Evolutionary conservation across 768 basidiomycete genomes (phyloP), one percentile per base, ranked within the genome.

Genomic region (Kondoa subrosea): DNA sequence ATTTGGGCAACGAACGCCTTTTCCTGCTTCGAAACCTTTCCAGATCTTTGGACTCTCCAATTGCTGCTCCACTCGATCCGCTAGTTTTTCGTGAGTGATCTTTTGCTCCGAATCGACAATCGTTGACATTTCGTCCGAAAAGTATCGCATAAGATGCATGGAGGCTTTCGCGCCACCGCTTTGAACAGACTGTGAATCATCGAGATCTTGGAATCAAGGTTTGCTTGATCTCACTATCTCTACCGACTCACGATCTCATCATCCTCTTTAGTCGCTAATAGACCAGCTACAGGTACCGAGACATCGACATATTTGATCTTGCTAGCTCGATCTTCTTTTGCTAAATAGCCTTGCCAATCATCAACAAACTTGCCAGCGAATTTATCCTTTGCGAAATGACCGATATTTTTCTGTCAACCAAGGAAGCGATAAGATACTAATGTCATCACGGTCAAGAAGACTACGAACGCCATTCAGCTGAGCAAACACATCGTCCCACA

Each of bases 21-120:
- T 57, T 4, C 74, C 26, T 17, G 15, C 61, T 3, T 88, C 85
- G 70, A 79, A 76, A 67, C 79, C 82, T 73, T 81, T 83, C 91
- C 93, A 96, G 21, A 93, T 84, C 75, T 86, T 90, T 85, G 87
- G 89, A 76, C 96, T 86, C 86, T 92, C 93, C 69, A 96, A 81
- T 62, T 91, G 83, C 12, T 83, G 82, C 78, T 99, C 93, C 61
- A 96, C 87, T 76, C 90, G 85, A 34, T 84, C 82, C 3, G 89
- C 84, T 56, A 96, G 83, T 73, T 84, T 81, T 72, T 91, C 89
- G 74, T 99, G 93, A 0, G 89, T 83, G 32, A 95, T 87, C 76
- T 89, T 89, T 56, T 88, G 85, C 75, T 91, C 91, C 72, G 85
- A 85, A 78, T 99, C 93, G 34, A 97, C 81, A 75, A 95, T 91